Evolutionary conservation across 1,284 basidiomycete species (phyloP).

Genomic region (Ceratorhiza oryzae-sativae): DNA sequence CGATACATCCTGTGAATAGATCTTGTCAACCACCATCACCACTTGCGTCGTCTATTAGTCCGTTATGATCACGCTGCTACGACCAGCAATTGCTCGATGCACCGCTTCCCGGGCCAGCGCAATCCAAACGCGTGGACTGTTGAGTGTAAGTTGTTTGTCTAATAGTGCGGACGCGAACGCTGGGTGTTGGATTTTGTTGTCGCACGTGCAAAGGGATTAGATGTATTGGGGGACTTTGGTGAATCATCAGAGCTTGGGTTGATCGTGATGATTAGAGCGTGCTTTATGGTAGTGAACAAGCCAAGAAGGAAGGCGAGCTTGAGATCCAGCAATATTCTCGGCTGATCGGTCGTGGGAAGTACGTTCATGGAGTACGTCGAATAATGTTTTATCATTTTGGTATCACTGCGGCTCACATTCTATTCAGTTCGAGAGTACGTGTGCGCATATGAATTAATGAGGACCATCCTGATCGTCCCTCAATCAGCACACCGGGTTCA

Average conservation of each 20-base stretch:
- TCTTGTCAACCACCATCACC: constrained; percentile 19
- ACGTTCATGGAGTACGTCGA: constrained; percentile 53
- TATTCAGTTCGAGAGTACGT: constrained; percentile 86
- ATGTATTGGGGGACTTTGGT: too few relatives aligned
- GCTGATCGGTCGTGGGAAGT: constrained; percentile 85
- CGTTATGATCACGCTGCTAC: constrained; percentile 6
- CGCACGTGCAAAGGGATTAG: too few relatives aligned
- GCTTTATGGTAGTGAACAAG: constrained; percentile 82
- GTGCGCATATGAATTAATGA: not conserved
- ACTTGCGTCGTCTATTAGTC: not conserved
- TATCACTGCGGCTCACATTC: not conserved
- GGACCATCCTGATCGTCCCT: not conserved
- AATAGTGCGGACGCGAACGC: not conserved
- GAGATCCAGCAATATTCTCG: constrained; percentile 81
- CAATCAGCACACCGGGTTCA: constrained; percentile 78
- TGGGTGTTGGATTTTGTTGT: not conserved
- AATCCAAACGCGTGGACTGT: constrained; percentile 23
- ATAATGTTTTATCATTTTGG: not conserved
- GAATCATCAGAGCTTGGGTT: not conserved
- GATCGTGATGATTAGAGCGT: constrained; percentile 46
- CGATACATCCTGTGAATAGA: not conserved
- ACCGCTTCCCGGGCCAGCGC: constrained; percentile 3
- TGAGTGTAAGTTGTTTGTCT: constrained; percentile 18
- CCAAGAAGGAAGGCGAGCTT: constrained; percentile 80
- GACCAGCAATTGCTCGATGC: not conserved